These are phyloP conservation scores for Podila clonocystis DNA, from an alignment of 192 early-diverging fungal genomes.

Conservation along the genomic window DNA sequence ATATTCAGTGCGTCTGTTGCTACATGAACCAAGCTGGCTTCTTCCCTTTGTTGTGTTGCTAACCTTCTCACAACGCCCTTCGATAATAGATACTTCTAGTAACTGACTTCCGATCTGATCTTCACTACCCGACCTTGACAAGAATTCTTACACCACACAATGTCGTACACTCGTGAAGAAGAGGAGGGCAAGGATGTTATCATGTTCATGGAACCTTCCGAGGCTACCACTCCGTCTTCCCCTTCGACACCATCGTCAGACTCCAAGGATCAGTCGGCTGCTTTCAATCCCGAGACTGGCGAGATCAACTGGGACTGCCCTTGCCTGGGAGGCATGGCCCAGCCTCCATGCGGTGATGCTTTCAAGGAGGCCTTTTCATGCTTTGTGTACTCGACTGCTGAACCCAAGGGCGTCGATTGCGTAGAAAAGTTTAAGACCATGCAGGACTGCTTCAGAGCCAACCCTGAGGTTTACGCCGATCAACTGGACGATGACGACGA, in stretches of 20 bases:
- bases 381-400: slow-evolving; percentile 92
- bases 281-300: slow-evolving; percentile 81
- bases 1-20: too few relatives aligned
- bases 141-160: neutral
- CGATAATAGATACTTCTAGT: too few relatives aligned
- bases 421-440: slow-evolving; percentile 92
- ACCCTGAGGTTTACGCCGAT: slow-evolving; percentile 90
- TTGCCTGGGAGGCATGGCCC: slow-evolving; percentile 94
- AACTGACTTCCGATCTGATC: too few relatives aligned
- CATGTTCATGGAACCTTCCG: slow-evolving; percentile 51
- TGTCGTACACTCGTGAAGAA: slow-evolving; percentile 45
- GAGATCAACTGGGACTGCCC: slow-evolving; percentile 99
- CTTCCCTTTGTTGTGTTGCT: too few relatives aligned
- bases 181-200: slow-evolving; percentile 54
- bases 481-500: slow-evolving; percentile 59
- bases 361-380: slow-evolving; percentile 98
- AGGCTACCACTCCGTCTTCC: slow-evolving; percentile 23
- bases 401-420: slow-evolving; percentile 98
- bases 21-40: too few relatives aligned
- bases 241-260: slow-evolving; percentile 16
- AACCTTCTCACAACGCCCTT: too few relatives aligned
- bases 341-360: slow-evolving; percentile 95
- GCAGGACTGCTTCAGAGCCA: slow-evolving; percentile 91
- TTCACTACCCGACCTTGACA: too few relatives aligned
- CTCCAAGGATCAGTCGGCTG: slow-evolving; percentile 59